Evolutionary conservation across 257 asterid species (phyloP).

Genomic region (Fraxinus quadrangulata): DNA sequence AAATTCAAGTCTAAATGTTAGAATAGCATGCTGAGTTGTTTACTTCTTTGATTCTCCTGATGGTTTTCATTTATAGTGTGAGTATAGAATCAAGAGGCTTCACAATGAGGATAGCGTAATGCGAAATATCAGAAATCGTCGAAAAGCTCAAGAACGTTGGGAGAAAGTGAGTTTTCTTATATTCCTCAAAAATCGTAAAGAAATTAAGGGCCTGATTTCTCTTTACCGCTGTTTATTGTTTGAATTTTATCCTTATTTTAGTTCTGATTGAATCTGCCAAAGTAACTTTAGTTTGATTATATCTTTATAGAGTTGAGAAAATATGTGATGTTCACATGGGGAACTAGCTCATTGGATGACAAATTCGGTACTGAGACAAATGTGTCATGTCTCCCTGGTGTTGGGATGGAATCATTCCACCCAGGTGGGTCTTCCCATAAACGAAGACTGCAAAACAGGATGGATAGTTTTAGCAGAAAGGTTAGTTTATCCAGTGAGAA

Average conservation of each 20-base stretch:
- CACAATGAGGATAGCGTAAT: constrained; percentile 76
- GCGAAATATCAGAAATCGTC: constrained; percentile 64
- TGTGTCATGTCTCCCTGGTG: constrained; percentile 52
- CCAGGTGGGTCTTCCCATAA: constrained; percentile 45
- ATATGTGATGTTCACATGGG: constrained; percentile 87
- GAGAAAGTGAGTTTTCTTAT: constrained; percentile 62
- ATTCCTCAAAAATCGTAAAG: background rate
- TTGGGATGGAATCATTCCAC: constrained; percentile 46
- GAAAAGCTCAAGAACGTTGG: constrained; percentile 89
- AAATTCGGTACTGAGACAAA: constrained; percentile 38
- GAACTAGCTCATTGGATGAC: constrained; percentile 58
- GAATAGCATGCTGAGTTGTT: constrained; percentile 7
- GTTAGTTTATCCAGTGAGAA: constrained; percentile 45
- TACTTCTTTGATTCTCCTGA: constrained; percentile 20
- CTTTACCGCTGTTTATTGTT: background rate
- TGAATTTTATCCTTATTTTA: constrained; percentile 17
- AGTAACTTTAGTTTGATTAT: constrained; percentile 29
- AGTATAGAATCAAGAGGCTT: constrained; percentile 74
- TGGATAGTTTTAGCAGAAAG: constrained; percentile 52
- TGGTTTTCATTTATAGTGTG: constrained; percentile 58
- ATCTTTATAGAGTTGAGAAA: constrained; percentile 64
- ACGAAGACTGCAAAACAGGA: constrained; percentile 38
- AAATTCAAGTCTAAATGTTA: background rate
- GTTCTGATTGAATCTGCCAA: constrained; percentile 17
- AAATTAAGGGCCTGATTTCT: background rate